Conservation (phyloP, 2,329 filamentous ascomycete species). For the Leptoxyphium fumago region DNA sequence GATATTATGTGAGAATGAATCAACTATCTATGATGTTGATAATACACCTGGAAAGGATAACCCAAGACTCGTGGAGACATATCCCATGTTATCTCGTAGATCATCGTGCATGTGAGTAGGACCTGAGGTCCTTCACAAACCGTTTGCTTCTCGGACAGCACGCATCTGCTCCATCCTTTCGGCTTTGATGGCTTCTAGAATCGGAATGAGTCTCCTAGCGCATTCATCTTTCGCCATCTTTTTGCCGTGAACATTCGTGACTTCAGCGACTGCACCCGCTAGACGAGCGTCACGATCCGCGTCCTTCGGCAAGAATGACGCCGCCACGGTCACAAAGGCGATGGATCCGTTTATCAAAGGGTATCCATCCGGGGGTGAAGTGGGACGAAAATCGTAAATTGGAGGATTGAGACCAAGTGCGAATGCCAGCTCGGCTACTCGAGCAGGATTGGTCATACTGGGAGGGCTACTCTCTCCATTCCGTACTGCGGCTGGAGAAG, state of each 20-base stretch:
- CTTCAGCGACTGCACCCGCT: slow-evolving; percentile 25
- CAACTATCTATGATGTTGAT: no score
- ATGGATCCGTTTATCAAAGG: slow-evolving; percentile 1
- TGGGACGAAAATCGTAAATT: slow-evolving; percentile 7
- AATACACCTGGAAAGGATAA: no score
- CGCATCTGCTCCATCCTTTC: neutral
- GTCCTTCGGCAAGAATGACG: slow-evolving; percentile 18
- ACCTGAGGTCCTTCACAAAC: no score
- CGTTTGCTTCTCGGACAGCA: no score
- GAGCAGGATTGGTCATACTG: slow-evolving; percentile 4
- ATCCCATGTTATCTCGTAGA: no score
- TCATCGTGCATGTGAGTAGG: no score
- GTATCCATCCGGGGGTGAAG: slow-evolving; percentile 2
- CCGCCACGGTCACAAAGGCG: slow-evolving; percentile 22
- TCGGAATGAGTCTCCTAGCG: slow-evolving; percentile 25
- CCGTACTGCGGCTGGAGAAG: no score
- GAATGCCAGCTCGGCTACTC: slow-evolving; percentile 9
- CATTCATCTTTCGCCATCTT: slow-evolving; percentile 36
- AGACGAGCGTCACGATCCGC: slow-evolving; percentile 12
- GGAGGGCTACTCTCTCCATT: neutral
- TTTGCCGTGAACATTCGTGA: slow-evolving; percentile 30
- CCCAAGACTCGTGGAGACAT: no score
- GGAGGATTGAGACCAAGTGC: slow-evolving; percentile 13
- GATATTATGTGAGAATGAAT: no score
- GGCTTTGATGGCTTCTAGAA: slow-evolving; percentile 22